A percentile compares a stretch with the other conserved stretches of the same genome.
Evolutionary conservation across 441 rosid genomes (phyloP).

Genomic region (Biscutella laevigata): DNA sequence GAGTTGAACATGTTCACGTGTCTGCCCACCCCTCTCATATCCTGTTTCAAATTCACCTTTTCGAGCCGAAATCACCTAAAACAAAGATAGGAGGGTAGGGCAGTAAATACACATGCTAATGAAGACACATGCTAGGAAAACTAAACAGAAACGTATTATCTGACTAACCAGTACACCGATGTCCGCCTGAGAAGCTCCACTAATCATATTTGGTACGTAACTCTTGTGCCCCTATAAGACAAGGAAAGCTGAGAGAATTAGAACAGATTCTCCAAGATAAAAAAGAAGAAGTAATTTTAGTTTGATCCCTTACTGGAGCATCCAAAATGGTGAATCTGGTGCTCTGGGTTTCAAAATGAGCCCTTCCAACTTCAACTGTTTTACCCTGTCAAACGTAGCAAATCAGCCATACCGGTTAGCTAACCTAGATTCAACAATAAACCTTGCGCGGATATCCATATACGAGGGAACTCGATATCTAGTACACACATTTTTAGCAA

Average conservation of each 20-base stretch:
- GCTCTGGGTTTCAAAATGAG: conserved; percentile 83
- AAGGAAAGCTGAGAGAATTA: not conserved
- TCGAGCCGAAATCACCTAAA: conserved; percentile 84
- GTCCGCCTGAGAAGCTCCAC: conserved; percentile 98
- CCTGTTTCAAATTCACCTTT: conserved; percentile 99
- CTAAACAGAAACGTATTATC: not conserved
- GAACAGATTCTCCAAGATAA: too few species aligned
- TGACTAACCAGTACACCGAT: conserved; percentile 75
- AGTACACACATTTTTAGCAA: not conserved
- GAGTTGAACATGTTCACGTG: conserved; percentile 93
- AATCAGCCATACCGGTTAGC: conserved; percentile 5
- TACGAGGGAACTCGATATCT: not conserved
- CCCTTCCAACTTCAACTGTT: conserved; percentile 98
- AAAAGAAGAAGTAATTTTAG: too few species aligned
- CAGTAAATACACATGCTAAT: not conserved
- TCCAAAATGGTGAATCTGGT: conserved; percentile 92
- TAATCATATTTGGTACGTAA: conserved; percentile 96
- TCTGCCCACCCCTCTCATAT: conserved; percentile 95
- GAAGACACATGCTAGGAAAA: not conserved
- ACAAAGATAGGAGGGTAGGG: not conserved
- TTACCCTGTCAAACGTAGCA: conserved; percentile 50
- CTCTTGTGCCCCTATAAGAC: conserved; percentile 82
- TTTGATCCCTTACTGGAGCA: conserved; percentile 64
- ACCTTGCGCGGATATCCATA: not conserved
- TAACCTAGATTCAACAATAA: not conserved